These are phyloP conservation scores for Penicillium mononematosum DNA, from an alignment of 495 filamentous ascomycete species.

Conservation along the genomic window DNA sequence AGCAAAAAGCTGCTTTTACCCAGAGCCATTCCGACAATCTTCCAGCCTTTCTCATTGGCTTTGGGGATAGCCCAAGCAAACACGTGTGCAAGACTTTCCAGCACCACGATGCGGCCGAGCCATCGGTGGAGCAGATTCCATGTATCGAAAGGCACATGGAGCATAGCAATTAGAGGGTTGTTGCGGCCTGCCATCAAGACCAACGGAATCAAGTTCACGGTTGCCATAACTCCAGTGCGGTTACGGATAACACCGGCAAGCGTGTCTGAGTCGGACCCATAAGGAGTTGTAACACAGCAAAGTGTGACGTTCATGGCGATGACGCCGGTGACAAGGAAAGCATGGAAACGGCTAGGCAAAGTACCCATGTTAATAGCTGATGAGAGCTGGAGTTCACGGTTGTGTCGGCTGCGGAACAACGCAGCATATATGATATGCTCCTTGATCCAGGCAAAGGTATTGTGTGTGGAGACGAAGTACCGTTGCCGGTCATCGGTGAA, in stretches of 20 bases:
- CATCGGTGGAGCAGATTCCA: constrained; percentile 82
- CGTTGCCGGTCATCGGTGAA: constrained; percentile 68
- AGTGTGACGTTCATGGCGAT: constrained; percentile 75
- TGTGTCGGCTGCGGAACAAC: constrained; percentile 76
- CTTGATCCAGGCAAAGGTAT: constrained; percentile 65
- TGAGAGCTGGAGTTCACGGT: constrained; percentile 78
- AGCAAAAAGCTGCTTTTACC: constrained; percentile 55
- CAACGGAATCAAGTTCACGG: constrained; percentile 77
- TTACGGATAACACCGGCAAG: constrained; percentile 63
- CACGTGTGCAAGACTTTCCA: constrained; percentile 63
- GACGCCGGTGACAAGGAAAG: constrained; percentile 66
- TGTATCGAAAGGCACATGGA: constrained; percentile 69
- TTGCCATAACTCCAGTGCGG: constrained; percentile 70
- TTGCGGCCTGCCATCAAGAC: constrained; percentile 66
- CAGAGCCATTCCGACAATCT: constrained; percentile 49
- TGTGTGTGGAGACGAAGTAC: constrained; percentile 54
- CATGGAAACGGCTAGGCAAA: constrained; percentile 80
- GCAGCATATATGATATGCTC: constrained; percentile 81
- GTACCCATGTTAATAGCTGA: constrained; percentile 79
- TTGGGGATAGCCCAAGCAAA: constrained; percentile 66
- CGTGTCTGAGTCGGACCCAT: constrained; percentile 34
- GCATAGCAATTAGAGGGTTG: constrained; percentile 63
- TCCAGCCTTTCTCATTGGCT: constrained; percentile 65
- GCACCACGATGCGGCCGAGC: constrained; percentile 70
- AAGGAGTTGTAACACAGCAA: constrained; percentile 71